Evolutionary conservation across 2,329 filamentous ascomycete species (phyloP), one percentile per base, ranked within the genome.

Genomic region (Paramyrothecium roridum): DNA sequence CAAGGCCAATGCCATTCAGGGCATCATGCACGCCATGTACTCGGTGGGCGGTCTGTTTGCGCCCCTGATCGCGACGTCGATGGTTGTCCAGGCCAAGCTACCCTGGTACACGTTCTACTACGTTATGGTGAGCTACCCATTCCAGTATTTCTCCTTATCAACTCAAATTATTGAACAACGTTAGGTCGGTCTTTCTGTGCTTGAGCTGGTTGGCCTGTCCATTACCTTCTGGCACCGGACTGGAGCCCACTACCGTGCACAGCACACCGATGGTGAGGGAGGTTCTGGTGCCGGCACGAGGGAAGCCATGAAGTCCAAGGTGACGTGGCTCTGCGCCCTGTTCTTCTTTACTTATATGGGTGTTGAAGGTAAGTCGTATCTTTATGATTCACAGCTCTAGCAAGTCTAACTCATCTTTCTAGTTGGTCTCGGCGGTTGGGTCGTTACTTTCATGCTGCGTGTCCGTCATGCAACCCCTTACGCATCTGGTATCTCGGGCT

Each of bases 331-430:
- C 2, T 82, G 81, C 53, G 77, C 88, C 0, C 59, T 87, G 0
- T 93, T 92, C 67, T 78, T 92, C 49, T 82, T 91, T 30, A 80
- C 82, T 3, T 93, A 92, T 65, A 87, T 91, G 20, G 89, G 89
- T 1, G 78, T 85, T 0, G 89, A 93, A 71, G 85, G 73, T 73
- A 56, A 37, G 60, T 54, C 2, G 2, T 11, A 21, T 12, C 11
- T 8, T 16, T 11, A 20, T 34, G 16, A 49, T 16, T 4, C 16
- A 30, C 13, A 43, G 12, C 12, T n/a, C 22, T 50, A 33, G 17
- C 22, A 16, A 47, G 19, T 1, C 57, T 69, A 26, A 65, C 19
- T 3, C 19, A 22, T 19, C 37, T 3, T 2, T 19, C 1, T 17
- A 76, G 73, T 89, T 51, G 86, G 85, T 0, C 78, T 91, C 1